phyloP scores from a whole-genome alignment of 768 basidiomycete genomes.

The Crepidotus variabilis region DNA sequence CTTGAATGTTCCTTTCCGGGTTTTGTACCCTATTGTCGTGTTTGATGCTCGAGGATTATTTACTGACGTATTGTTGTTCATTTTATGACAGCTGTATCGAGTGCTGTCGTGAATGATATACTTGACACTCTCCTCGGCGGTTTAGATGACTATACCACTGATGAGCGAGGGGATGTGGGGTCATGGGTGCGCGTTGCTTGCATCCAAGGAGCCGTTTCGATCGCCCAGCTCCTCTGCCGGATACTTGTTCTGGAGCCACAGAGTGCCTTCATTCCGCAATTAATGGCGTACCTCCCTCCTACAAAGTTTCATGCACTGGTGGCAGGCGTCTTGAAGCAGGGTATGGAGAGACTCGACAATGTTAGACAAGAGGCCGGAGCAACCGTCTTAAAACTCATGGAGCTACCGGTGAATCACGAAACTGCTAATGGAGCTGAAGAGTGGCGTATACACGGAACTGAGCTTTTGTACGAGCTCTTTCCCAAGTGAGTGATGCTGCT shows the following conservation, averaged over 20 bases:
- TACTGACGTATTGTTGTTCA: conserved; percentile 1
- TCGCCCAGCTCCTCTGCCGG: conserved; percentile 48
- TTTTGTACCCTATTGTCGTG: not conserved
- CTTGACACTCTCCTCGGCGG: conserved; percentile 63
- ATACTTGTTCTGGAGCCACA: conserved; percentile 3
- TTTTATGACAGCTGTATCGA: conserved; percentile 40
- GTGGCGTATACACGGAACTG: conserved; percentile 51
- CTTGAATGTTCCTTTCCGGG: conserved; percentile 7
- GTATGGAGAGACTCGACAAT: conserved; percentile 87
- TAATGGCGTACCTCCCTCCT: conserved; percentile 55
- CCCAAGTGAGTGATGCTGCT: conserved; percentile 32
- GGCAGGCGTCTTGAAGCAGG: conserved; percentile 78
- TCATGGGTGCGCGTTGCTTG: conserved; percentile 90
- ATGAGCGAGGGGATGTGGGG: conserved; percentile 95
- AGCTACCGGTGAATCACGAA: conserved; percentile 25
- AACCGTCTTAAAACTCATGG: conserved; percentile 50
- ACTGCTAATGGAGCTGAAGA: conserved; percentile 33
- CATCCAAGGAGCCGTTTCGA: conserved; percentile 57
- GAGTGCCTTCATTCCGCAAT: not conserved
- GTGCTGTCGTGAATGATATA: conserved; percentile 41
- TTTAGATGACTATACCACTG: conserved; percentile 85
- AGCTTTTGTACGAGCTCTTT: conserved; percentile 52
- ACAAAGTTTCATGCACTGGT: conserved; percentile 53
- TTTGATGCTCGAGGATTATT: not conserved
- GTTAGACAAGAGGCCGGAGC: conserved; percentile 80